These are phyloP conservation scores for Eucalyptus cloeziana DNA, from an alignment of 345 rosid species.

Conservation along the genomic window DNA sequence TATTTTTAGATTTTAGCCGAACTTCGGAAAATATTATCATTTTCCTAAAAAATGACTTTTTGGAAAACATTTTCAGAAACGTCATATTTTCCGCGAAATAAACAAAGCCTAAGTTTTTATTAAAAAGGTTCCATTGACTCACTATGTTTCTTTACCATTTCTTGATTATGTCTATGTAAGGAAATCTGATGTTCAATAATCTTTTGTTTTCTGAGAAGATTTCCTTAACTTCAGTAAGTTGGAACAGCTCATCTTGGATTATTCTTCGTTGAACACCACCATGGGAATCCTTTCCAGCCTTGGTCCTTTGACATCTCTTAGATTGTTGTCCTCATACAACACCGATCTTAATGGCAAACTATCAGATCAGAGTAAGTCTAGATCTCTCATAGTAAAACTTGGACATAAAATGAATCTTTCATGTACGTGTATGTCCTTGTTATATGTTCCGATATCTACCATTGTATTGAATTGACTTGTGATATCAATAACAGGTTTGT, in stretches of 20 bases:
- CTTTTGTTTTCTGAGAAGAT: not conserved
- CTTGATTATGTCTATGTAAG: not conserved
- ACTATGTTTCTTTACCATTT: too few species aligned
- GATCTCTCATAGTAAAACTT: accelerated
- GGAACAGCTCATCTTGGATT: not conserved
- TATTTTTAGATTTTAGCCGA: accelerated
- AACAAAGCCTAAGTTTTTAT: too few species aligned
- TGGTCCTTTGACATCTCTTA: not conserved
- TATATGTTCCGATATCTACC: not conserved
- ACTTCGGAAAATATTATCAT: accelerated
- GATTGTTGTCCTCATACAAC: not conserved
- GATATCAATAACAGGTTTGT: not conserved
- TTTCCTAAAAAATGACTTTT: too few species aligned
- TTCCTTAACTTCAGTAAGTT: not conserved
- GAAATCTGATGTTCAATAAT: not conserved
- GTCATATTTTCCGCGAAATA: too few species aligned
- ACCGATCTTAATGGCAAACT: accelerated
- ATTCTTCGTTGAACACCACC: not conserved
- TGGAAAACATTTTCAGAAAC: too few species aligned
- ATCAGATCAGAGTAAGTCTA: not conserved
- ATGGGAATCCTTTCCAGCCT: not conserved
- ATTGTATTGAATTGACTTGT: not conserved
- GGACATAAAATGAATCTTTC: too few species aligned
- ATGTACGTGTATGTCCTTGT: accelerated
- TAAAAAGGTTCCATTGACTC: not conserved